These are phyloP conservation scores for Babesia caballi DNA, from an alignment of 169 alveolate genomes.

Conservation along the genomic window DNA sequence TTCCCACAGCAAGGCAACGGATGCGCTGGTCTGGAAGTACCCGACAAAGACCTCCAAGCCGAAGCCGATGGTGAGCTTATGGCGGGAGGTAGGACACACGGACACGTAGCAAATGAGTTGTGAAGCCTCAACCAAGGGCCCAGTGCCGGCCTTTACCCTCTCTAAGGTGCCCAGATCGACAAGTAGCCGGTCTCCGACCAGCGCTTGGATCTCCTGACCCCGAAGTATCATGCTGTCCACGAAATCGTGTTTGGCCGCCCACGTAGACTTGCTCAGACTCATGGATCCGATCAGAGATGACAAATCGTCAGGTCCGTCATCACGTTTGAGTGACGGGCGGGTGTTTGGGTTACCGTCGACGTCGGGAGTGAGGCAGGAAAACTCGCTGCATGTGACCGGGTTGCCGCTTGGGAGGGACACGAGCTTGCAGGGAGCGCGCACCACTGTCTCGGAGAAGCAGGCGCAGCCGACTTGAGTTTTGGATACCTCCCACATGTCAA, in stretches of 20 bases:
- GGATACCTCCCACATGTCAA: constrained; percentile 58
- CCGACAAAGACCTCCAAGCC: constrained; percentile 45
- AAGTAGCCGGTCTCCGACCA: constrained; percentile 25
- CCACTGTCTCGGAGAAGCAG: constrained; percentile 22
- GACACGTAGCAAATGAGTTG: constrained; percentile 7
- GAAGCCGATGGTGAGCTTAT: constrained; percentile 38
- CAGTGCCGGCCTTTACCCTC: neutral
- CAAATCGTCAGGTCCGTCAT: neutral
- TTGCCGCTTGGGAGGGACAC: constrained; percentile 39
- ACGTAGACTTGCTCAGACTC: neutral
- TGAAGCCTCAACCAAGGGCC: neutral
- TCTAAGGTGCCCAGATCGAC: constrained; percentile 33
- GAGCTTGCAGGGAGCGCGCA: constrained; percentile 43
- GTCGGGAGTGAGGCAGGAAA: neutral
- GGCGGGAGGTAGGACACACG: constrained; percentile 3
- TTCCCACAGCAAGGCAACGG: constrained; percentile 6
- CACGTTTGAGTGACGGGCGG: too few relatives aligned
- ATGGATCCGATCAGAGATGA: neutral
- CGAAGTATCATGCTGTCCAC: constrained; percentile 38
- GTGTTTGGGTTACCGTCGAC: neutral
- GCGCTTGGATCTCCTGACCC: constrained; percentile 37
- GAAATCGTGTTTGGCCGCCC: constrained; percentile 21
- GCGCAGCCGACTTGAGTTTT: constrained; percentile 43
- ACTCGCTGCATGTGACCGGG: constrained; percentile 26
- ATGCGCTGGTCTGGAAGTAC: constrained; percentile 29